phyloP scores from a whole-genome alignment of 2,329 filamentous ascomycete genomes.

The Pyrenophora tritici-repentis region DNA sequence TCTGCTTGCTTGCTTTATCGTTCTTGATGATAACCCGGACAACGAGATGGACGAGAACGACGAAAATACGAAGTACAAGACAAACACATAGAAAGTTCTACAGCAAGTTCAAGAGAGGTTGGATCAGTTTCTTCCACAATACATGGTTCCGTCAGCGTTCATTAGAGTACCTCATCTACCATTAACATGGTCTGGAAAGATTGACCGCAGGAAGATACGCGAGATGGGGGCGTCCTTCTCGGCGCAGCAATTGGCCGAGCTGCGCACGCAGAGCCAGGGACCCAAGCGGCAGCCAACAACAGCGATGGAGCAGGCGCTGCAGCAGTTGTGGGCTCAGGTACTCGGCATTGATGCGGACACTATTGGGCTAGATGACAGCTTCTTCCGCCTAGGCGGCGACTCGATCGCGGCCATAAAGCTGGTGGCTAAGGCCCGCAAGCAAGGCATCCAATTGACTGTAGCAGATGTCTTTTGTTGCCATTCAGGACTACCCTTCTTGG shows the following conservation, averaged over 20 bases:
- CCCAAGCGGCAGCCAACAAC: constrained; percentile 4
- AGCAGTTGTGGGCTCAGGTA: constrained; percentile 9
- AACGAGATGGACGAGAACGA: no score
- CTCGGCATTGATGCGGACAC: background rate
- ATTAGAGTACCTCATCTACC: no score
- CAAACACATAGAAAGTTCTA: no score
- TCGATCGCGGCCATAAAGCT: constrained; percentile 35
- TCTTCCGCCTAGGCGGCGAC: constrained; percentile 32
- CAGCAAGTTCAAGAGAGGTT: no score
- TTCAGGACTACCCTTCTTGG: no score
- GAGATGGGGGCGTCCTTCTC: constrained; percentile 5
- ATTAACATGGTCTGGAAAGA: constrained; percentile 48
- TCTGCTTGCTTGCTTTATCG: no score
- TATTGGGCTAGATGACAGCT: constrained; percentile 19
- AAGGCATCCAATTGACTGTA: background rate
- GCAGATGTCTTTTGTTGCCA: no score
- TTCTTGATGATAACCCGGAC: no score
- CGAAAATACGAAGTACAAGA: no score
- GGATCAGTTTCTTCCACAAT: no score
- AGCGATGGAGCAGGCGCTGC: constrained; percentile 5
- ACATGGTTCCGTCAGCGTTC: constrained; percentile 44
- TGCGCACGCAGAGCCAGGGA: background rate
- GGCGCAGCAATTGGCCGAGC: constrained; percentile 1
- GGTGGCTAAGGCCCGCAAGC: background rate
- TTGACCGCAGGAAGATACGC: constrained; percentile 25